Evolutionary conservation across 805 yeast genomes (phyloP).

Genomic region (Saccharomyces mikatae): DNA sequence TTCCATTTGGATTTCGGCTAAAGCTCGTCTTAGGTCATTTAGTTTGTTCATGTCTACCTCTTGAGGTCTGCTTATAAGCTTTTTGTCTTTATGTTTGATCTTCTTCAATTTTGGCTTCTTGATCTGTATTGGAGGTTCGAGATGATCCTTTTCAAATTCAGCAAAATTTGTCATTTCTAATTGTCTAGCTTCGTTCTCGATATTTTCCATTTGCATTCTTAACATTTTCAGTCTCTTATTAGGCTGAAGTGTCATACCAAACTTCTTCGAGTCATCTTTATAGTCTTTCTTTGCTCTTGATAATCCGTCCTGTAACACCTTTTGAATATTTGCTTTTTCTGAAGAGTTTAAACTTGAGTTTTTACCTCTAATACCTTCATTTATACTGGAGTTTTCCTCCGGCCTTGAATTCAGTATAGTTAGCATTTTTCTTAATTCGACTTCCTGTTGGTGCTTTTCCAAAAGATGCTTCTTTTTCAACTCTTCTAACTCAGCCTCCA

Average conservation of each 20-base stretch:
- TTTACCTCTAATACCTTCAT: constrained; percentile 16
- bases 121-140: constrained; percentile 11
- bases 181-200: constrained; percentile 77
- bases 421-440: constrained; percentile 67
- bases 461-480: constrained; percentile 47
- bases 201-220: constrained; percentile 75
- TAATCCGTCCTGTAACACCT: constrained; percentile 28
- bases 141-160: constrained; percentile 30
- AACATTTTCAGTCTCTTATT: constrained; percentile 64
- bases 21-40: constrained; percentile 45
- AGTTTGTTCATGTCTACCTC: constrained; percentile 50
- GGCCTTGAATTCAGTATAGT: constrained; percentile 49
- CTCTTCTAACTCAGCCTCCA: constrained; percentile 61
- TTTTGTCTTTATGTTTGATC: background rate
- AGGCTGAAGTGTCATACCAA: constrained; percentile 51
- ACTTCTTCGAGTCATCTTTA: constrained; percentile 34
- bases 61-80: constrained; percentile 31
- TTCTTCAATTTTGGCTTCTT: background rate
- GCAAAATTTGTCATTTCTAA: constrained; percentile 80
- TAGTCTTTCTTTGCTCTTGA: constrained; percentile 34
- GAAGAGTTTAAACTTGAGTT: constrained; percentile 3
- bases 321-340: constrained; percentile 23
- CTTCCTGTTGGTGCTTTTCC: constrained; percentile 69
- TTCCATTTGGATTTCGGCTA: constrained; percentile 59
- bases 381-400: constrained; percentile 5